These are phyloP conservation scores for Ampelomyces quisqualis DNA, from an alignment of 2,329 filamentous ascomycete genomes.

Conservation along the genomic window DNA sequence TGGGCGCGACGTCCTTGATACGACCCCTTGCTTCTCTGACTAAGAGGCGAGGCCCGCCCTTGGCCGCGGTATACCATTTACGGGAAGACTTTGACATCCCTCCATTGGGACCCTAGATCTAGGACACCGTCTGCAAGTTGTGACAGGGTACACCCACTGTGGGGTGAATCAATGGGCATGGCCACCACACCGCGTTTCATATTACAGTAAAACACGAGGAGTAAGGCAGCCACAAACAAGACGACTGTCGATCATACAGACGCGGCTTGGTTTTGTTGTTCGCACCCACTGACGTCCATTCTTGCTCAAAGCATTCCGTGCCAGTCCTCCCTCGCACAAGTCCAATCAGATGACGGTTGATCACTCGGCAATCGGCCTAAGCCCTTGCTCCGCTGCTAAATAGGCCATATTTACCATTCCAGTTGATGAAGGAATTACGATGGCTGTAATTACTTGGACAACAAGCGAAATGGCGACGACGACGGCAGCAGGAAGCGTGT, in stretches of 20 bases:
- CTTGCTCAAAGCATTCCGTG: slow-evolving; percentile 40
- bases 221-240: slow-evolving; percentile 35
- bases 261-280: slow-evolving; percentile 35
- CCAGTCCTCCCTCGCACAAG: slow-evolving; percentile 39
- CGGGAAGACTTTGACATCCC: slow-evolving; percentile 33
- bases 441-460: slow-evolving; percentile 33
- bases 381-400: slow-evolving; percentile 45
- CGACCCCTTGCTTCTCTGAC: slow-evolving; percentile 39
- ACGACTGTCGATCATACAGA: slow-evolving; percentile 36
- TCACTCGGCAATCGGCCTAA: slow-evolving; percentile 33
- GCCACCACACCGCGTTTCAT: slow-evolving; percentile 38
- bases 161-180: slow-evolving; percentile 39
- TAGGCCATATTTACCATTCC: slow-evolving; percentile 39
- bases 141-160: slow-evolving; percentile 31
- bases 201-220: slow-evolving; percentile 25
- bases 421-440: slow-evolving; percentile 25
- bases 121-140: slow-evolving; percentile 28
- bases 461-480: slow-evolving; percentile 34
- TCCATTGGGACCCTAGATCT: slow-evolving; percentile 35
- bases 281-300: slow-evolving; percentile 42
- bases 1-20: slow-evolving; percentile 36
- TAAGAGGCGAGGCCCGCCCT: slow-evolving; percentile 35
- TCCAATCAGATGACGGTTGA: slow-evolving; percentile 40
- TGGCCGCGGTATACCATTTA: slow-evolving; percentile 33
- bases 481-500: slow-evolving; percentile 32